These are phyloP conservation scores for Paramecium sexaurelia DNA, from an alignment of 73 alveolate genomes.

Conservation along the genomic window DNA sequence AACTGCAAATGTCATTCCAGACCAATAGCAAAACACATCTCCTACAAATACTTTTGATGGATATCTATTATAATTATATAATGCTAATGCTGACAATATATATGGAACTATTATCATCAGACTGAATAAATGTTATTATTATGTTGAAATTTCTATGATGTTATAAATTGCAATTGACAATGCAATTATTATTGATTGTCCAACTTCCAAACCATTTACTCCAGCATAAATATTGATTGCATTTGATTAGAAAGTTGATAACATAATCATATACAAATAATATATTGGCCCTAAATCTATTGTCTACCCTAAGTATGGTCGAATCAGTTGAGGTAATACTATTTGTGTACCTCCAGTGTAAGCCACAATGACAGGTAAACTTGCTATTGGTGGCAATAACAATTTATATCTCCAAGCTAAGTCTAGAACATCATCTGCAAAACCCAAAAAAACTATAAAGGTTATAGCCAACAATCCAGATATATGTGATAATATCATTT, in stretches of 20 bases:
- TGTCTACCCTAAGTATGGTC: conserved; percentile 68
- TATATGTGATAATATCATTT: conserved; percentile 72
- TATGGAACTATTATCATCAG: conserved; percentile 62
- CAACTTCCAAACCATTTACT: conserved; percentile 98
- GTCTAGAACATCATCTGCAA: conserved; percentile 97
- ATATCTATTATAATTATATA: conserved; percentile 84
- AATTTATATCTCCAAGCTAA: conserved; percentile 97
- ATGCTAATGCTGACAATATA: conserved; percentile 78
- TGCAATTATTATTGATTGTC: conserved; percentile 93
- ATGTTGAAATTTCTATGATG: conserved; percentile 75
- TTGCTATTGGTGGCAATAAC: conserved; percentile 94
- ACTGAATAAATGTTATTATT: conserved; percentile 69
- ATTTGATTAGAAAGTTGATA: conserved; percentile 96
- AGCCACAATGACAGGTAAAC: conserved; percentile 92
- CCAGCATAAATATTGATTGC: conserved; percentile 95
- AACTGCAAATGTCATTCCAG: conserved; percentile 97
- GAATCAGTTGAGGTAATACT: conserved; percentile 82
- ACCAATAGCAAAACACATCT: conserved; percentile 93
- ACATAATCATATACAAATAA: conserved; percentile 85
- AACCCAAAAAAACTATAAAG: conserved; percentile 92
- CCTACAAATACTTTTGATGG: conserved; percentile 99
- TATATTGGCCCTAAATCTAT: conserved; percentile 83
- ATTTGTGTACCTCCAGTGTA: conserved; percentile 92
- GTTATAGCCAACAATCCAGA: conserved; percentile 93
- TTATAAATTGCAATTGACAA: conserved; percentile 86